Evolutionary conservation across 2,329 filamentous ascomycete genomes (phyloP), one percentile per base, ranked within the genome.

Genomic region (Xylariaceae sp.): DNA sequence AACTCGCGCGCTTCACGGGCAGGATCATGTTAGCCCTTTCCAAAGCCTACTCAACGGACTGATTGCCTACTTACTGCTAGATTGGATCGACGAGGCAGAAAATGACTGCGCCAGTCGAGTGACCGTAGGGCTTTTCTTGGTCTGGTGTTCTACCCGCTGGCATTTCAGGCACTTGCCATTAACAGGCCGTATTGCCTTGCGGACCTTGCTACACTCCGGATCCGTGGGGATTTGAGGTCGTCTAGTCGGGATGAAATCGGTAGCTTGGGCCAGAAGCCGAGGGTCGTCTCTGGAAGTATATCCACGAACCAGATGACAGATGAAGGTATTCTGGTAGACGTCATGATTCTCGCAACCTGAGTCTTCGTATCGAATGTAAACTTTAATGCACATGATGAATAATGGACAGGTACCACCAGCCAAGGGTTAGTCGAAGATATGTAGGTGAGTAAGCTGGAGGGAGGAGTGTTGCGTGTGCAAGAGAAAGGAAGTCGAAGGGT

Each of bases 311-410:
- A 55, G 22, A 35, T 56, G 49, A 44, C 66, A 69, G 19, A 47
- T 48, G 44, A 51, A 62, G 6, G 62, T 67, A 57, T 65, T 67
- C 37, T 68, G 64, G 51, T 63, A 67, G 38, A 56, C 42, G 38
- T 46, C 56, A 49, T 67, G 65, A 20, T 41, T 40, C n/a, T n/a
- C n/a, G 58, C 66, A 69, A 3, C 46, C 45, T 6, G 34, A 6
- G 22, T 55, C 49, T 35, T 48, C 45, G 27, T 55, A 58, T n/a
- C 27, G 47, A 17, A 54, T 63, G 43, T 57, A 62, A 37, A 65
- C 48, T 39, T 64, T 55, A 49, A 55, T 54, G 43, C 66, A 69
- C 66, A 69, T 68, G 27, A 16, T 37, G n/a, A n/a, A n/a, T n/a
- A n/a, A n/a, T n/a, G n/a, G n/a, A n/a, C n/a, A n/a, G n/a, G n/a